Percentiles rank a stretch among this genome's conserved stretches.
Evolutionary conservation across 768 basidiomycete genomes (phyloP).

Genomic region (Tylopilus felleus): DNA sequence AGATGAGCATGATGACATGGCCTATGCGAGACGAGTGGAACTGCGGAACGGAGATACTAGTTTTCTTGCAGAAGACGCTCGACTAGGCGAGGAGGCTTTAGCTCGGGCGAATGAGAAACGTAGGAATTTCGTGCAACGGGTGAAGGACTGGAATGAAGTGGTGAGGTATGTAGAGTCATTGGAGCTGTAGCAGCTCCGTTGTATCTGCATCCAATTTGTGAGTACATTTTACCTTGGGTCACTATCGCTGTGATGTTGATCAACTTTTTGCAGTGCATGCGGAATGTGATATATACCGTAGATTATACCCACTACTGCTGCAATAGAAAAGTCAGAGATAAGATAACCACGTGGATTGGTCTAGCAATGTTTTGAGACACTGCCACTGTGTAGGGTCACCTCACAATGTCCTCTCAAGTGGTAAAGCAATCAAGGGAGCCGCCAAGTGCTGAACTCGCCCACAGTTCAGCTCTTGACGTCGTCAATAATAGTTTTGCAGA

Average conservation of each 20-base stretch:
- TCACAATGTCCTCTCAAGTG: conserved; percentile 39
- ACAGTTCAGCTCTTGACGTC: conserved; percentile 31
- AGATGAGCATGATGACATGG: conserved; percentile 49
- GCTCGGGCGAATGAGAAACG: conserved; percentile 43
- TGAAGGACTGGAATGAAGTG: conserved; percentile 63
- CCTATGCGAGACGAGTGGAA: conserved; percentile 49
- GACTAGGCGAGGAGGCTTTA: conserved; percentile 32
- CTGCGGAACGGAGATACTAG: conserved; percentile 43
- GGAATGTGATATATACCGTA: no score
- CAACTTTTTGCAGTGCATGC: no score
- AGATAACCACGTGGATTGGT: conserved; percentile 26
- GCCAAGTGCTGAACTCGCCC: conserved; percentile 42
- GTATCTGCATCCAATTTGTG: neutral
- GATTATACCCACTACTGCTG: no score
- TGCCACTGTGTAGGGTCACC: neutral
- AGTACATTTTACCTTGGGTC: neutral
- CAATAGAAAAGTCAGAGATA: no score
- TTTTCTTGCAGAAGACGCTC: conserved; percentile 54
- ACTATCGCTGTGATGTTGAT: neutral
- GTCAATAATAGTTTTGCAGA: conserved; percentile 49
- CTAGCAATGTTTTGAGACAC: no score
- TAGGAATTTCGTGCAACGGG: conserved; percentile 44
- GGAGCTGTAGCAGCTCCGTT: neutral
- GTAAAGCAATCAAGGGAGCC: conserved; percentile 49
- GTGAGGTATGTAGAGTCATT: conserved; percentile 42